Evolutionary conservation across 768 basidiomycete genomes (phyloP), one percentile per base, ranked within the genome.

Genomic region (Clathrus columnatus): DNA sequence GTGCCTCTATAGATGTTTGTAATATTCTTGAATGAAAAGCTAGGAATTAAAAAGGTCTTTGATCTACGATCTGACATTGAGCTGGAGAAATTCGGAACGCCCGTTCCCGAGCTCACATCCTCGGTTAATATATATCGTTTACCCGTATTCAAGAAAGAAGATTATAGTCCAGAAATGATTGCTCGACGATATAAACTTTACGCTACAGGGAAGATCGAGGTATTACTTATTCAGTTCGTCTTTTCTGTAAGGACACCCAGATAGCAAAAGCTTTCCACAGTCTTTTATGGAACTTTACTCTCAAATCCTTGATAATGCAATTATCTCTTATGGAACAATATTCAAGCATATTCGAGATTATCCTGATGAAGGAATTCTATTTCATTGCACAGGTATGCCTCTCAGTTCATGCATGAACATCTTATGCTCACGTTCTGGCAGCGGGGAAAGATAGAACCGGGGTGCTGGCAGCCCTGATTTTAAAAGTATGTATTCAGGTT

Each of bases 391-490:
- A 50, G 77, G 77, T 76, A 36, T 51, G 64, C 52, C 21, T 26
- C 16, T 20, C 48, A 5, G 21, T 57, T 42, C 30, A 36, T 20
- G 42, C 21, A 8, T 10, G n/a, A 27, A 26, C 36, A 18, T 53
- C 29, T 26, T 36, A 28, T 10, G 16, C 14, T 29, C 49, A 51
- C 26, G 23, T 8, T 30, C 7, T 20, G 32, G 14, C 24, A 78
- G 89, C 87, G 26, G 89, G 89, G 4, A 91, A 91, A 67, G 89
- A 91, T 68, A 72, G 89, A 61, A 91, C 89, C 1, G 89, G 88
- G 14, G 70, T 91, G 24, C 68, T 85, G 29, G 85, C 86, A 14
- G 87, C 87, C 5, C 73, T 91, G 27, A 62, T 90, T 11, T 71
- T 91, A 24, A 82, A 82, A 68, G 87, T 88, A 63, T 27, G 8